Conservation (phyloP, 2,329 filamentous ascomycete species). For the Trichoderma koningiopsis region DNA sequence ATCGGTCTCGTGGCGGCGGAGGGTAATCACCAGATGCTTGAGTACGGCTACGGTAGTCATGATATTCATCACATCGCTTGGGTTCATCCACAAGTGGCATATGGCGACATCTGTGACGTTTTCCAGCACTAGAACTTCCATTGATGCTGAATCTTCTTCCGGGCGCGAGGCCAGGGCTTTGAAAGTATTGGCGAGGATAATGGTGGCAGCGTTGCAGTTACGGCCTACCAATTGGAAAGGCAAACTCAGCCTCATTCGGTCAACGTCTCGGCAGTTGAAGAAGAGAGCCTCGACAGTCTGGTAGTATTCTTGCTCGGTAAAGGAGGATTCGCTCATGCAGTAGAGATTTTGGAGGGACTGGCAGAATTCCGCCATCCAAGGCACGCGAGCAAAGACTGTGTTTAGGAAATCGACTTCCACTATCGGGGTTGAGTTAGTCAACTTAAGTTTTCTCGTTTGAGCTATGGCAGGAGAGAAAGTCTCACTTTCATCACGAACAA, state of each 20-base stretch:
- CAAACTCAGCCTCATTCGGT: constrained; percentile 52
- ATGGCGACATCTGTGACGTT: constrained; percentile 53
- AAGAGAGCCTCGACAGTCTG: constrained; percentile 46
- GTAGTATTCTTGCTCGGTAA: constrained; percentile 53
- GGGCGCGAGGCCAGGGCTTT: constrained; percentile 50
- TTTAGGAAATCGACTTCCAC: constrained; percentile 53
- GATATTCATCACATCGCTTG: constrained; percentile 53
- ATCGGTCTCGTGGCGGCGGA: constrained; percentile 48
- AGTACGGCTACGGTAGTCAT: constrained; percentile 46
- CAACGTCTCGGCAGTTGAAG: constrained; percentile 47
- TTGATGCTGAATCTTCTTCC: constrained; percentile 46
- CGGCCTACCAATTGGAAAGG: constrained; percentile 54
- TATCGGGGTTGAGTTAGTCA: constrained; percentile 33
- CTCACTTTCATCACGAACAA: constrained; percentile 55
- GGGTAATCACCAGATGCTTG: constrained; percentile 49
- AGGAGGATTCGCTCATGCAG: constrained; percentile 52
- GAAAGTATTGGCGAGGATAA: constrained; percentile 56
- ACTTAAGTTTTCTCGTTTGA: background rate
- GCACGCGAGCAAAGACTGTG: constrained; percentile 49
- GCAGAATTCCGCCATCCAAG: constrained; percentile 50
- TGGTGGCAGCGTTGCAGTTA: constrained; percentile 50
- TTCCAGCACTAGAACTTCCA: constrained; percentile 53
- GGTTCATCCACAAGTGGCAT: constrained; percentile 54
- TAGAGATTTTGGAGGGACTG: constrained; percentile 48
- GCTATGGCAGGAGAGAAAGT: constrained; percentile 1